Conservation (phyloP, 352 stramenopile species). For the Phytophthora pinifolia region DNA sequence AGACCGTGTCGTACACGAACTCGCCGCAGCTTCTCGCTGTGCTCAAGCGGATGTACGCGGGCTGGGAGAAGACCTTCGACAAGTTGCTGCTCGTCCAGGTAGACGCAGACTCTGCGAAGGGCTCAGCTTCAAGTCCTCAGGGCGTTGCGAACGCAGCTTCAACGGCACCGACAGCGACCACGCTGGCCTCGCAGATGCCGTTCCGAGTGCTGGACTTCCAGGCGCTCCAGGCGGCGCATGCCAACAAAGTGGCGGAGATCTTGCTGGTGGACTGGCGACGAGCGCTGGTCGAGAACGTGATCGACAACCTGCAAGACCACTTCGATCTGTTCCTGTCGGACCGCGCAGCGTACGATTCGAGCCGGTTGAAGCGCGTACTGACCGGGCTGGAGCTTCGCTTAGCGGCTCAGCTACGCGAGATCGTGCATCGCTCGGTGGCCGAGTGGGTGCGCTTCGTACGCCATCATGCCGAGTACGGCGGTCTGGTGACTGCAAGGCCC, state of each 20-base stretch:
- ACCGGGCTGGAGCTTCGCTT: constrained; percentile 88
- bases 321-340: constrained; percentile 94
- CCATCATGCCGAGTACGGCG: constrained; percentile 12
- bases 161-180: constrained; percentile 6
- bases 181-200: constrained; percentile 63
- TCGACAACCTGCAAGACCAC: constrained; percentile 93
- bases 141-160: constrained; percentile 2
- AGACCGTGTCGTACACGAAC: constrained; percentile 49
- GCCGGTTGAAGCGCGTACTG: constrained; percentile 75
- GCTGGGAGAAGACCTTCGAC: constrained; percentile 90
- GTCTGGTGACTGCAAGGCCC: not conserved
- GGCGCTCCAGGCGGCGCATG: constrained; percentile 67
- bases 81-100: constrained; percentile 68
- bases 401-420: constrained; percentile 73
- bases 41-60: constrained; percentile 87
- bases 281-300: constrained; percentile 90
- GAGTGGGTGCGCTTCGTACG: constrained; percentile 70
- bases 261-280: constrained; percentile 88
- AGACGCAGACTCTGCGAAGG: constrained; percentile 21
- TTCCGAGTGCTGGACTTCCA: constrained; percentile 88
- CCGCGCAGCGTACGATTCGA: constrained; percentile 44
- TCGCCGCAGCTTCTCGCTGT: constrained; percentile 70
- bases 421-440: constrained; percentile 56
- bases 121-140: constrained; percentile 9
- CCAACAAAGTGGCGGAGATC: constrained; percentile 77